Evolutionary conservation across 106 monocot genomes (phyloP).

Genomic region (Dactylorhiza incarnata): DNA sequence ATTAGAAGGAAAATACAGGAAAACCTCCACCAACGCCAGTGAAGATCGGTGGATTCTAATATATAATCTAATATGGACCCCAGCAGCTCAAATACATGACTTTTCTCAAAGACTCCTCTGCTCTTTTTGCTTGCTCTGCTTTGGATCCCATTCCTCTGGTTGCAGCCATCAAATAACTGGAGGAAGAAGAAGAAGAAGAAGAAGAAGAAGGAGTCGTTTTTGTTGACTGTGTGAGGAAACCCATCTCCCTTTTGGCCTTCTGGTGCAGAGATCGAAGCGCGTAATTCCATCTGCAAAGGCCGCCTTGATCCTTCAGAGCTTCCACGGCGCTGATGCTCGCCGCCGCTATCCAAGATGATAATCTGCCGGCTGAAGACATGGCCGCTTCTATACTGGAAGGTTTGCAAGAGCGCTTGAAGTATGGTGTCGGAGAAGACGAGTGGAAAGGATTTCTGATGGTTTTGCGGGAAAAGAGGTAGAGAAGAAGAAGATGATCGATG

Average conservation of each 20-base stretch:
- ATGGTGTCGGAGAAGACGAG: not conserved
- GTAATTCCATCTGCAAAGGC: conserved; percentile 47
- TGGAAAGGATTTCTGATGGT: not conserved
- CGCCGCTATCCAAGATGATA: conserved; percentile 25
- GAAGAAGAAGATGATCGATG: no score
- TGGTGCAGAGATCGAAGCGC: conserved; percentile 5
- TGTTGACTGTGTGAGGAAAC: not conserved
- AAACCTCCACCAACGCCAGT: no score
- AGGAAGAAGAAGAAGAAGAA: not conserved
- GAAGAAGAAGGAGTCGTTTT: not conserved
- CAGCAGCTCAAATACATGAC: no score
- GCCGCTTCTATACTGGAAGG: not conserved
- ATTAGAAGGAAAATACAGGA: no score
- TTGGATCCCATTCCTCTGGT: not conserved
- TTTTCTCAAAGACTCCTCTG: not conserved
- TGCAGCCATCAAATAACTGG: no score
- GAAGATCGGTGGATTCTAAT: no score
- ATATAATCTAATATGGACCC: not conserved
- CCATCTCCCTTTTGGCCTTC: not conserved
- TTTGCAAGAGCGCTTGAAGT: not conserved
- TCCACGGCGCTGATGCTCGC: conserved; percentile 41
- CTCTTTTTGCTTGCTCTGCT: not conserved
- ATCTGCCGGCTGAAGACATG: conserved; percentile 2
- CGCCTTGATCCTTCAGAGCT: conserved; percentile 39
- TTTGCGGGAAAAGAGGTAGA: no score